Evolutionary conservation across 192 early-diverging fungal genomes (phyloP), one percentile per base, ranked within the genome.

Genomic region (Cetraspora pellucida): DNA sequence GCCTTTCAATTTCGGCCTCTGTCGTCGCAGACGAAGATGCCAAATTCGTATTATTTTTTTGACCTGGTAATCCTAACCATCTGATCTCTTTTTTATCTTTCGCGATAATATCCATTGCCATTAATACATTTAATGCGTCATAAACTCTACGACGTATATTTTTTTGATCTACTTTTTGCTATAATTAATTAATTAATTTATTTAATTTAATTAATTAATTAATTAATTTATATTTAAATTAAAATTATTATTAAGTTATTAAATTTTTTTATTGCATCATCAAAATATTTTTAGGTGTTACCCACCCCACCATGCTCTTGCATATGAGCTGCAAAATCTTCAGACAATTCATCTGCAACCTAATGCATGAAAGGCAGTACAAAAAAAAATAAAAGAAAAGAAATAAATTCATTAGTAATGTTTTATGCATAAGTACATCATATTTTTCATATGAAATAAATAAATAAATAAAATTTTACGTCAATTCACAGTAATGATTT

Each of bases 131-230:
- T 47, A 91, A 78, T n/a, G 90, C 90, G 80, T 91, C 90, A 70
- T 91, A 91, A 0, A 91, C 90, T 25, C 90, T 88, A 44, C 90
- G 82, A 21, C 90, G 86, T 67, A 91, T 89, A 65, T 90, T 91
- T 79, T 91, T 87, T 57, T 85, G 83, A 76, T 89, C 88, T 70
- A 77, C 84, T 17, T 72, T 79, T 75, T 79, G 37, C 49, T 66
- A 54, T 43, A 69, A 50, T 49, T 43, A 49, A 50, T n/a, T 31
- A 45, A 43, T n/a, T n/a, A n/a, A n/a, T n/a, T n/a, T n/a, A n/a
- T n/a, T n/a, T n/a, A n/a, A n/a, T n/a, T n/a, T n/a, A n/a, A n/a
- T n/a, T n/a, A n/a, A n/a, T n/a, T n/a, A n/a, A n/a, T n/a, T n/a
- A n/a, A n/a, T n/a, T n/a, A n/a, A n/a, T n/a, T n/a, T n/a, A n/a